Percentiles rank a stretch among this genome's conserved stretches.
phyloP scores from a whole-genome alignment of 805 yeast genomes.

The Blastobotrys peoriensis region DNA sequence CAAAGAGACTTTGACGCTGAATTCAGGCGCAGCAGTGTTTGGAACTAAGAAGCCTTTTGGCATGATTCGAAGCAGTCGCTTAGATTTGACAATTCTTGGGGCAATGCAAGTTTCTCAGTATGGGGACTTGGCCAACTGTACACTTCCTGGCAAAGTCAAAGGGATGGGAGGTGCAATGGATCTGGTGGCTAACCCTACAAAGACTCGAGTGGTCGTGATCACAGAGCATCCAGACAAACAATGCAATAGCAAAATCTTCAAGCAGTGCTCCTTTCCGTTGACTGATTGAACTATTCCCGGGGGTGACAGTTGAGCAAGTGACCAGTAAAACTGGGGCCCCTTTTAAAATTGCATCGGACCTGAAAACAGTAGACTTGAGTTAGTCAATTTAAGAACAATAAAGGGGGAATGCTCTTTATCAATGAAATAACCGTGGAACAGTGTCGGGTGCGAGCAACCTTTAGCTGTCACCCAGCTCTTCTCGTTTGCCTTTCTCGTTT shows the following conservation, averaged over 20 bases:
- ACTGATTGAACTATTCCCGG: no score
- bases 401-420: no score
- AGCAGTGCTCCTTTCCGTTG: conserved; percentile 40
- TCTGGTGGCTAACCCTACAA: conserved; percentile 41
- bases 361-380: no score
- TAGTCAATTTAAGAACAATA: no score
- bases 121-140: conserved; percentile 52
- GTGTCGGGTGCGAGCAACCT: no score
- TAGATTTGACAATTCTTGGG: conserved; percentile 41
- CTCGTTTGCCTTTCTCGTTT: no score
- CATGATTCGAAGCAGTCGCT: conserved; percentile 44
- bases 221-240: conserved; percentile 45
- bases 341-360: no score
- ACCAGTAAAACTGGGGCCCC: no score
- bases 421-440: no score
- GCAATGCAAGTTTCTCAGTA: conserved; percentile 43
- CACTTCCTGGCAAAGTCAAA: conserved; percentile 44
- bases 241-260: conserved; percentile 42
- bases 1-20: conserved; percentile 44
- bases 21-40: conserved; percentile 42
- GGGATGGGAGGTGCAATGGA: conserved; percentile 57
- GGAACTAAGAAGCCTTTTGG: conserved; percentile 47
- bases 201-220: conserved; percentile 41
- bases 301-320: no score
- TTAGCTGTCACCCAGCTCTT: no score